Evolutionary conservation across 129 eudicot species (phyloP), one percentile per base, ranked within the genome.

Genomic region (Artemisia annua): DNA sequence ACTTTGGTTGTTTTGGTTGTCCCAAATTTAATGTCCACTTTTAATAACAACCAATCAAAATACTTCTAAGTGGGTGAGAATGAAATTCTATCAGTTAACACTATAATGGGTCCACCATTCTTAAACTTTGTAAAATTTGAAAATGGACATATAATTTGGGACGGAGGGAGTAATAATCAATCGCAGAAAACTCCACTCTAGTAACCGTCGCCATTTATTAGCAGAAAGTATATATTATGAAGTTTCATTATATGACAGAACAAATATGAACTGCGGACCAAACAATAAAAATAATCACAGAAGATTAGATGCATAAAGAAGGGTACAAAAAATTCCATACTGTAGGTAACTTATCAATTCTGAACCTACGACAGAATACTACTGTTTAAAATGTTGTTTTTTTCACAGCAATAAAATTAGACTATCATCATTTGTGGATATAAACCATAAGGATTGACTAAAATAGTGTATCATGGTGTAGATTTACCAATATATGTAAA

Each of bases 351-450:
- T 63, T 74, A 22, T 63, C 54, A 18, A 62, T 74, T 63, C 39
- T 51, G 63, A 74, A 62, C 78, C 61, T 28, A 19, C 70, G 49
- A 50, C 62, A 19, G 14, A 11, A 50, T 18, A 18, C 70, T 52
- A 50, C 56, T 51, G 19, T 50, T 70, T 74, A 55, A 44, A 64
- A 50, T 46, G 18, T 26, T 46, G 9, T 12, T 19, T 30, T 71
- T 35, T 20, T 57, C 67, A 71, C 57, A 43, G 20, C 60, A 50
- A 49, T 28, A 12, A 74, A 65, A 39, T 9, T 39, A 64, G 28
- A 64, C 55, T 20, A 16, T 65, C 50, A 43, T 39, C 46, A 53
- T 53, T 75, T 55, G 65, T 64, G 54, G 11, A 75, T 65, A 54
- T 52, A 65, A 53, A 65, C 52, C 79, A 54, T 7, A 66, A 55